Base-by-base conservation (phyloP, 345 rosid species). In the Brassica carinata region DNA sequence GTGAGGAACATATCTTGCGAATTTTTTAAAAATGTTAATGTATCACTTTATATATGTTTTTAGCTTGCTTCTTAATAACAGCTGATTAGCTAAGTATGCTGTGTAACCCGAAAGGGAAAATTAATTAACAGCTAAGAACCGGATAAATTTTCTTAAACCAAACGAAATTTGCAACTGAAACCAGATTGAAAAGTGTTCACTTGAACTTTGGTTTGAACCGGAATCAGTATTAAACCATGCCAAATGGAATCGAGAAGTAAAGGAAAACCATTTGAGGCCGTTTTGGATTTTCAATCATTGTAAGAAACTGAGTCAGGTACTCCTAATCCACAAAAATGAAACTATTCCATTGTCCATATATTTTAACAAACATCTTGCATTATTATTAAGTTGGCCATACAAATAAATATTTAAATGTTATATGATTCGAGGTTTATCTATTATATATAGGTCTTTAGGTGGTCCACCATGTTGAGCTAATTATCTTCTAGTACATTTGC, bases 211-310 rank as follows among this genome's bases (percentile, higher is more conserved):
- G 64, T 23, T 14, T 7, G 62, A 57, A 57, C 18, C 57, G 30
- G 10, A 31, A 55, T 17, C 64, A 62, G 17, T 7, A 7, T 43
- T 76, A 29, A 75, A 67, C 33, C 27, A 58, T 61, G 26, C 36
- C 36, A 63, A 63, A 63, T 27, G 33, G 63, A 59, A 29, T 11
- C 29, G n/a, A 59, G 62, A 13, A 69, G 7, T 40, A 7, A 69
- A 18, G 18, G 57, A 57, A 38, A 68, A 68, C 61, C 27, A 69
- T 40, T 68, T 15, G 55, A 15, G 17, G 27, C 53, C 29, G 59
- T 77, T 69, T 61, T 13, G n/a, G 75, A 63, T 70, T 64, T 65
- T 71, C 81, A 77, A 77, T 71, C 53, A 78, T 64, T 71, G 81
- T 48, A 26, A 18, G 9, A 55, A 58, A 77, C 64, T 5, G 65